Base-by-base conservation (phyloP, 306 rosid species). In the Vigna reflexopilosa region DNA sequence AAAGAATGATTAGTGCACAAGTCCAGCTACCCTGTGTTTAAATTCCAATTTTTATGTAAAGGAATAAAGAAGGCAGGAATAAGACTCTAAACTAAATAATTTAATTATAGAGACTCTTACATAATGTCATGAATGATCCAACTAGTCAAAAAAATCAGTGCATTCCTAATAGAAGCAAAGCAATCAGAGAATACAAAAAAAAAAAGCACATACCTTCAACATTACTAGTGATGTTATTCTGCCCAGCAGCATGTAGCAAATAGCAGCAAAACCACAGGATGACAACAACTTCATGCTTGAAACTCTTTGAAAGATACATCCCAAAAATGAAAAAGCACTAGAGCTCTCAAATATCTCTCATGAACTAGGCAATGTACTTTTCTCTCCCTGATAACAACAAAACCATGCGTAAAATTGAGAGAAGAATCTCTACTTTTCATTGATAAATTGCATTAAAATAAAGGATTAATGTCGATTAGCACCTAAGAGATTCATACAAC, bases 241-340 rank as follows among this genome's bases (percentile, higher is more conserved):
- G 85, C 2, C 83, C 95, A 56, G 79, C 73, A 40, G 51, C 86
- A 32, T 73, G 75, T 15, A 65, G 82, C 24, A 85, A 79, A 81
- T 75, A 87, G 83, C 85, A 94, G 20, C 82, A 83, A 78, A 89
- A 86, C 83, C 83, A 87, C 73, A 85, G 17, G 54, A 70, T 45
- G 80, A 86, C 64, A 64, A 87, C n/a, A 59, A 75, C 68, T 75
- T 34, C 82, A 82, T n/a, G 82, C 30, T 67, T 59, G 86, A 86
- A 82, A 62, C 82, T 80, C 81, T 70, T 85, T 71, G 86, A 80
- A 51, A 26, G 88, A 90, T 61, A 49, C 98, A 94, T 92, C 86
- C 64, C 72, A 26, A 69, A 32, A 78, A 70, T 6, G 11, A 7
- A 78, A 42, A 82, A 68, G 47, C 65, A 68, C 79, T 75, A 72